phyloP scores from a whole-genome alignment of 352 stramenopile species.

The Saprolegnia parasitica region DNA sequence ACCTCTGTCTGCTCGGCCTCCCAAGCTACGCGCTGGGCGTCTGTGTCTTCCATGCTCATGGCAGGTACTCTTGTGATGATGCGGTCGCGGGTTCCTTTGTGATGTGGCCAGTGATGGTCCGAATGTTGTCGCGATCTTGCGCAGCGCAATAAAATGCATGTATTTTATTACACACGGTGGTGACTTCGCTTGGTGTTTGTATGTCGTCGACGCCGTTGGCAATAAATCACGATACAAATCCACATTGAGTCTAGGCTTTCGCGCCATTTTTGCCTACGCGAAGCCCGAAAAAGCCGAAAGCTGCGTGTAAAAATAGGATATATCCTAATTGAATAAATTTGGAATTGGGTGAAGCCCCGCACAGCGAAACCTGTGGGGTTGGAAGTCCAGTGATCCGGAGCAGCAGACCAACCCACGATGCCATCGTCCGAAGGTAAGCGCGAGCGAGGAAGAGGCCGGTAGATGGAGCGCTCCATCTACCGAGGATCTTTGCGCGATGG shows the following conservation, averaged over 20 bases:
- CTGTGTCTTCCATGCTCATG: background rate
- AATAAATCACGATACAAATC: background rate
- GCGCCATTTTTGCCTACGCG: background rate
- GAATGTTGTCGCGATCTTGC: background rate
- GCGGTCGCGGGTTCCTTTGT: too few relatives aligned
- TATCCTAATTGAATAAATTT: background rate
- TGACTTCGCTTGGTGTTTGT: background rate
- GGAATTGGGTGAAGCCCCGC: background rate
- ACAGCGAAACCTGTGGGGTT: conserved; percentile 2
- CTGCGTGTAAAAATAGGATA: background rate
- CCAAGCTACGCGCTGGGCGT: conserved; percentile 1
- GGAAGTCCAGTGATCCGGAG: conserved; percentile 16
- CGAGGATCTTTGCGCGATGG: background rate
- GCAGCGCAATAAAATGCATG: too few relatives aligned
- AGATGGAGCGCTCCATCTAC: background rate
- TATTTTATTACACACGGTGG: background rate
- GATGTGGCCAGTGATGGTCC: too few relatives aligned
- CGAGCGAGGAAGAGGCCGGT: background rate
- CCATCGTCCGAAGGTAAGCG: conserved; percentile 21
- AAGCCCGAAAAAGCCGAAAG: background rate
- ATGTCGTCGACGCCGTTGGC: background rate
- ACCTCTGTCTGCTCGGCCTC: conserved; percentile 18
- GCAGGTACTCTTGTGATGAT: background rate
- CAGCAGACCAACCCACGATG: conserved; percentile 4
- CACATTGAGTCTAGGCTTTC: background rate